Percentiles rank a stretch among this genome's conserved stretches.
phyloP scores from a whole-genome alignment of 108 stramenopile genomes.

The Cyclostephanos invisitatus region DNA sequence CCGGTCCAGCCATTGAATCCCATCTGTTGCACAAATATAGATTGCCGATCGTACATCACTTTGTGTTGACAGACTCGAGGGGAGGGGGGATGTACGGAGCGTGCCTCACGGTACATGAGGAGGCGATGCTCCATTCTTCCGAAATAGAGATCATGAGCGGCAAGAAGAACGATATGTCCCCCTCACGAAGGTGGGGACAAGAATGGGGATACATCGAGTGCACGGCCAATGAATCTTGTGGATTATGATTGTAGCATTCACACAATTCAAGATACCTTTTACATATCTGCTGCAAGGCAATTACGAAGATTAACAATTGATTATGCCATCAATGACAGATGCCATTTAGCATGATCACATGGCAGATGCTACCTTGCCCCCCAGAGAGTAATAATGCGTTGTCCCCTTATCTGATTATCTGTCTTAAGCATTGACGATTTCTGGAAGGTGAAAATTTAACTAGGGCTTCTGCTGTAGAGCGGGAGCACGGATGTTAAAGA shows the following conservation, averaged over 20 bases:
- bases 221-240: constrained; percentile 52
- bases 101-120: constrained; percentile 80
- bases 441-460: too few species aligned
- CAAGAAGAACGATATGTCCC: constrained; percentile 26
- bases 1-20: constrained; percentile 79
- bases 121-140: constrained; percentile 44
- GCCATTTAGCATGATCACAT: not conserved
- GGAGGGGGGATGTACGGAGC: constrained; percentile 86
- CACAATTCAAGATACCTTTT: constrained; percentile 69
- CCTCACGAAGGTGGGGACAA: constrained; percentile 25
- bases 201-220: constrained; percentile 42
- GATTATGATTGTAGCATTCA: constrained; percentile 82
- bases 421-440: too few species aligned
- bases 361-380: too few species aligned
- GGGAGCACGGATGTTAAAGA: too few species aligned
- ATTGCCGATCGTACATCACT: constrained; percentile 83
- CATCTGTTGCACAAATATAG: constrained; percentile 66
- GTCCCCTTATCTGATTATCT: too few species aligned
- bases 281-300: constrained; percentile 86
- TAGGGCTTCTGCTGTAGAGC: too few species aligned
- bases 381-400: too few species aligned
- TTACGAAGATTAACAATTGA: constrained; percentile 59
- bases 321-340: constrained; percentile 42
- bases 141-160: constrained; percentile 12
- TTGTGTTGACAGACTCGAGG: constrained; percentile 81